Evolutionary conservation across 176 grass and related monocot genomes (phyloP).

Genomic region (Avena atlantica): DNA sequence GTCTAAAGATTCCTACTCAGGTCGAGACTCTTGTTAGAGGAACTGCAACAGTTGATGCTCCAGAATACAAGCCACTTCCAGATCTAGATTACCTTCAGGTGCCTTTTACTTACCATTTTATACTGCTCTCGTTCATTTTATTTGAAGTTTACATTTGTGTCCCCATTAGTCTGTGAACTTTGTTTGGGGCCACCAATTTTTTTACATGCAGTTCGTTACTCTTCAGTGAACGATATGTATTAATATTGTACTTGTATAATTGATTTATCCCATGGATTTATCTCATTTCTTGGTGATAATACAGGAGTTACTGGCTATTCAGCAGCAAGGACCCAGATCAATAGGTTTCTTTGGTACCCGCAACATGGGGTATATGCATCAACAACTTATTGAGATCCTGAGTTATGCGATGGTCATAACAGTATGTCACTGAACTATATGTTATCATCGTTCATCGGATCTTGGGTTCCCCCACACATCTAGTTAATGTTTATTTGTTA

Average conservation of each 20-base stretch:
- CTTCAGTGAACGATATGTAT: not conserved
- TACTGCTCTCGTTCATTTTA: slow-evolving; percentile 9
- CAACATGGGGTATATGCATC: slow-evolving; percentile 99
- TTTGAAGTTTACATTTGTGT: not conserved
- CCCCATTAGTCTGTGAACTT: slow-evolving; percentile 18
- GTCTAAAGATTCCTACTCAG: slow-evolving; percentile 73
- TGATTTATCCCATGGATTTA: slow-evolving; percentile 25
- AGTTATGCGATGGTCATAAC: slow-evolving; percentile 99
- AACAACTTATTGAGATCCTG: slow-evolving; percentile 99
- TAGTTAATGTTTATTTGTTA: slow-evolving; percentile 30
- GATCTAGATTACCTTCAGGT: slow-evolving; percentile 98
- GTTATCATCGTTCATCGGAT: not conserved
- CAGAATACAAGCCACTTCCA: slow-evolving; percentile 82
- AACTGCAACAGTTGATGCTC: slow-evolving; percentile 57
- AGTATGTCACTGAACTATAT: slow-evolving; percentile 57
- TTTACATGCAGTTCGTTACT: not conserved
- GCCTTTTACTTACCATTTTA: slow-evolving; percentile 22
- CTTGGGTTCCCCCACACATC: not conserved
- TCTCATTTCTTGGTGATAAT: slow-evolving; percentile 38
- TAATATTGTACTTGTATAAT: slow-evolving; percentile 9
- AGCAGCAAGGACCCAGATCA: slow-evolving; percentile 91
- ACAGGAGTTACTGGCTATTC: slow-evolving; percentile 96
- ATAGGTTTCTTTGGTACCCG: slow-evolving; percentile 99
- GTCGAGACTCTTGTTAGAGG: slow-evolving; percentile 70
- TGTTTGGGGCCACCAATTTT: slow-evolving; percentile 1